Base-by-base conservation (phyloP, 2,329 filamentous ascomycete species). In the Amphichorda felina region DNA sequence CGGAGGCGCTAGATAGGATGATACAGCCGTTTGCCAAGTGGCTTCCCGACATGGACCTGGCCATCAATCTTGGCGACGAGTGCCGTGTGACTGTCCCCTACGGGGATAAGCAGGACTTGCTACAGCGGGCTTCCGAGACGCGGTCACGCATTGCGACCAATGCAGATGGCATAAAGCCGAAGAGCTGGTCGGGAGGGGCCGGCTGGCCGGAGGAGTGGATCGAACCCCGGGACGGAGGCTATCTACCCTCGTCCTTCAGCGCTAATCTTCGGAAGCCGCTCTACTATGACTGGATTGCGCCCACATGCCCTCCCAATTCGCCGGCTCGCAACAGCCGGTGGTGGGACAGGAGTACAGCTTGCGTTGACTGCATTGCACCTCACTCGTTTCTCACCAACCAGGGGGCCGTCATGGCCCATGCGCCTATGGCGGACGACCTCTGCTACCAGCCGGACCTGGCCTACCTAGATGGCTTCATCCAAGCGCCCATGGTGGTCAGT, bases 21-120 rank as follows among this genome's bases (percentile, higher is more conserved):
- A 71, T 88, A 51, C 61, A 72, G 39, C 56, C 66, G 0, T 88
- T 88, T 46, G 64, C 75, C 2, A 56, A 79, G 42, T 74, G 79
- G 50, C 60, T 91, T 16, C 82, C 82, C 1, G 74, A 85, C 43
- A 84, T 89, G 80, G 79, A 86, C 43, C 57, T 91, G 24, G 78
- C 79, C 0, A 80, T 89, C 58, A 91, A 91, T 51, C 65, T 80
- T 10, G 67, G 83, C 57, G 74, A 79, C 46, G 72, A 78, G 47
- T 73, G 72, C 35, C 61, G 73, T 16, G 48, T 79, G 25, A 63
- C 75, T 9, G 66, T 72, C 7, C 64, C 71, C 9, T 75, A 65
- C 60, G 70, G 75, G 42, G 61, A 69, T 6, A 66, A 78, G 39
- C 55, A 67, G 21, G 53, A 51, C 7, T 58, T 65, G 33, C 57